These are phyloP conservation scores for Thermomucor indicae-seudaticae DNA, from an alignment of 371 early-diverging fungal species.

Conservation along the genomic window DNA sequence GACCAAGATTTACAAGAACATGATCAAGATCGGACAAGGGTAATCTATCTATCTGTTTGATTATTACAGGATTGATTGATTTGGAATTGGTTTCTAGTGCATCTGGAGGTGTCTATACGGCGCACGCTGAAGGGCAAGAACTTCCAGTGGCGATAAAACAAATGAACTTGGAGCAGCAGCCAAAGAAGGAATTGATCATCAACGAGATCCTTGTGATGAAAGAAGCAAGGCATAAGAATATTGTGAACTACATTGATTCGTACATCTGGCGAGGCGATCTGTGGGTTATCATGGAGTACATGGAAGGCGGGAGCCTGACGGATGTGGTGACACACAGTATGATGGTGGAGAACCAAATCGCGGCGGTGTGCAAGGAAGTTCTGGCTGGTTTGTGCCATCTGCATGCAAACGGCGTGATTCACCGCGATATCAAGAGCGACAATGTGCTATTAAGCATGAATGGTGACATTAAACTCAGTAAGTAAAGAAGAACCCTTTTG, in stretches of 20 bases:
- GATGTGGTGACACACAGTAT: slow-evolving; percentile 88
- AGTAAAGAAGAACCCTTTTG: slow-evolving; percentile 11
- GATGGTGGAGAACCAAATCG: slow-evolving; percentile 96
- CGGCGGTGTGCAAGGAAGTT: slow-evolving; percentile 87
- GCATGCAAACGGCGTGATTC: slow-evolving; percentile 93
- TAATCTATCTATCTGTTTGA: neutral
- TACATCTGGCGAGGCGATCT: slow-evolving; percentile 86
- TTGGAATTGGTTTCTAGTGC: slow-evolving; percentile 52
- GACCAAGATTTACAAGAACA: slow-evolving; percentile 10
- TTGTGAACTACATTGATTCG: slow-evolving; percentile 95
- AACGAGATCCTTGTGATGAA: slow-evolving; percentile 96
- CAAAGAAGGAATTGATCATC: slow-evolving; percentile 94
- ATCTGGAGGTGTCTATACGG: slow-evolving; percentile 92
- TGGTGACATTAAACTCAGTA: slow-evolving; percentile 91
- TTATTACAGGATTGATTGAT: neutral
- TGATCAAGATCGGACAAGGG: slow-evolving; percentile 22
- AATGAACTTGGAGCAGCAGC: slow-evolving; percentile 94
- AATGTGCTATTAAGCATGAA: slow-evolving; percentile 85
- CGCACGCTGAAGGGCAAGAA: slow-evolving; percentile 65
- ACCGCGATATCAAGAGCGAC: slow-evolving; percentile 97
- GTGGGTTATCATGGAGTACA: slow-evolving; percentile 97
- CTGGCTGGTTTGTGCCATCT: slow-evolving; percentile 88
- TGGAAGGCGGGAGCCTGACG: slow-evolving; percentile 95
- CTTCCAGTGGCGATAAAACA: slow-evolving; percentile 90
- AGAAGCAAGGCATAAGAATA: slow-evolving; percentile 86